These are phyloP conservation scores for Phoma sp. DNA, from an alignment of 2,329 filamentous ascomycete genomes.

Conservation along the genomic window DNA sequence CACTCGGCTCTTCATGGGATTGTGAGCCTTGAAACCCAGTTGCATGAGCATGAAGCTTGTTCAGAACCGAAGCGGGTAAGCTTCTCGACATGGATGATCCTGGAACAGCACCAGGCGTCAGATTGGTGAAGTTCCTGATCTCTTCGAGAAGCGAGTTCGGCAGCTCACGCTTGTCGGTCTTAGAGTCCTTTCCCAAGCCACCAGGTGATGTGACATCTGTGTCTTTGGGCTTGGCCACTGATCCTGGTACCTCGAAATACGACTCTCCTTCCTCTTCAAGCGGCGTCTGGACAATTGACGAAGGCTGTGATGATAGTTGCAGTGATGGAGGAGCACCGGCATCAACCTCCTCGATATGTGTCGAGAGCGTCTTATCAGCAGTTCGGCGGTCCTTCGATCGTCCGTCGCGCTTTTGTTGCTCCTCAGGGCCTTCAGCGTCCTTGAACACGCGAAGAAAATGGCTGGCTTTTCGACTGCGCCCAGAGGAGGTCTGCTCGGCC, in stretches of 20 bases:
- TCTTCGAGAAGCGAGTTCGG: conserved; percentile 62
- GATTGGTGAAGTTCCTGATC: conserved; percentile 60
- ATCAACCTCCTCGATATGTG: conserved; percentile 34
- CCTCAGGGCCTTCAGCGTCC: conserved; percentile 63
- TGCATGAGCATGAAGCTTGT: conserved; percentile 37
- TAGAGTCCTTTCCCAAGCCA: neutral
- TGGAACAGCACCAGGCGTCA: conserved; percentile 55
- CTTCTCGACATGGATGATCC: conserved; percentile 62
- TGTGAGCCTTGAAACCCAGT: conserved; percentile 24
- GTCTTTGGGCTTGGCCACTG: conserved; percentile 13
- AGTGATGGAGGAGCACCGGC: conserved; percentile 20
- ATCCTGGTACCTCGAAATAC: conserved; percentile 34
- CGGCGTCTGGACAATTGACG: conserved; percentile 38
- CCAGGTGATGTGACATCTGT: conserved; percentile 4
- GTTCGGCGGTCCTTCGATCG: conserved; percentile 47
- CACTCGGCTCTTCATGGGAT: conserved; percentile 28
- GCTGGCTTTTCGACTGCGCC: conserved; percentile 68
- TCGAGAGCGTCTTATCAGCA: conserved; percentile 37
- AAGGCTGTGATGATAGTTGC: conserved; percentile 29
- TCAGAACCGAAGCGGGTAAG: conserved; percentile 42
- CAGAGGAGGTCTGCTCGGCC: conserved; percentile 59
- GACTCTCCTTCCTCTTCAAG: conserved; percentile 22
- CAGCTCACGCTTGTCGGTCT: conserved; percentile 36
- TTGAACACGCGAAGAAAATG: conserved; percentile 70
- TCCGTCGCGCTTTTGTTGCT: conserved; percentile 58